Conservation (phyloP, 192 early-diverging fungal species). For the Nowakowskiella sp. region DNA sequence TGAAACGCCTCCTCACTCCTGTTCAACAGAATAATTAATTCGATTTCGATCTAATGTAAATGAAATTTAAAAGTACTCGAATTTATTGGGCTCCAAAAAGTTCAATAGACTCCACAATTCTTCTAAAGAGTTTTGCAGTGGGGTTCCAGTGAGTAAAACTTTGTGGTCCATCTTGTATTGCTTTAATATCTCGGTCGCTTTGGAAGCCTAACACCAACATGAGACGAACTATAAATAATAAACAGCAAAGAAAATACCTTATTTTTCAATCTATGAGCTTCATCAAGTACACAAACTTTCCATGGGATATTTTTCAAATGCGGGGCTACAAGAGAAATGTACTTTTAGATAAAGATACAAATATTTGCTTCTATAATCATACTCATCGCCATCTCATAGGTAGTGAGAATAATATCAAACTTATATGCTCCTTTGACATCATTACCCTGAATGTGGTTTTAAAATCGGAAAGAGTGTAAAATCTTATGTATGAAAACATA, state of each 20-base stretch:
- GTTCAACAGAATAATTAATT: background rate
- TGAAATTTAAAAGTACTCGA: slow-evolving; percentile 13
- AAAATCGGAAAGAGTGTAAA: slow-evolving; percentile 2
- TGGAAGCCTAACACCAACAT: slow-evolving; percentile 35
- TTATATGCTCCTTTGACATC: slow-evolving; percentile 29
- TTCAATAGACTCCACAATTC: slow-evolving; percentile 77
- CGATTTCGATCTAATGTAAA: too few species aligned
- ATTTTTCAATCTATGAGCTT: slow-evolving; percentile 83
- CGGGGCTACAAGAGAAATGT: slow-evolving; percentile 25
- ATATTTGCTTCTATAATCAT: slow-evolving; percentile 26
- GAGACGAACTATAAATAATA: background rate
- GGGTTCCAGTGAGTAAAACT: slow-evolving; percentile 74
- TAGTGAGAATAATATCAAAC: slow-evolving; percentile 51
- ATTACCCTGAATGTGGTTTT: slow-evolving; percentile 19
- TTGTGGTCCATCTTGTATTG: slow-evolving; percentile 69
- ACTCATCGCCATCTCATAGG: slow-evolving; percentile 55
- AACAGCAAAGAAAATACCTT: slow-evolving; percentile 26
- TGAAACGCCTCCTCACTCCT: slow-evolving; percentile 62
- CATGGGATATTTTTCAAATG: slow-evolving; percentile 66
- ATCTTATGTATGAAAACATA: slow-evolving; percentile 1
- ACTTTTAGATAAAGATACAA: slow-evolving; percentile 3
- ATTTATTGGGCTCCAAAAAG: slow-evolving; percentile 70
- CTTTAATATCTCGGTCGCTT: slow-evolving; percentile 67
- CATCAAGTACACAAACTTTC: slow-evolving; percentile 69
- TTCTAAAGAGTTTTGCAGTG: slow-evolving; percentile 73